phyloP scores from a whole-genome alignment of 257 asterid species.

The Handroanthus guayacan region DNA sequence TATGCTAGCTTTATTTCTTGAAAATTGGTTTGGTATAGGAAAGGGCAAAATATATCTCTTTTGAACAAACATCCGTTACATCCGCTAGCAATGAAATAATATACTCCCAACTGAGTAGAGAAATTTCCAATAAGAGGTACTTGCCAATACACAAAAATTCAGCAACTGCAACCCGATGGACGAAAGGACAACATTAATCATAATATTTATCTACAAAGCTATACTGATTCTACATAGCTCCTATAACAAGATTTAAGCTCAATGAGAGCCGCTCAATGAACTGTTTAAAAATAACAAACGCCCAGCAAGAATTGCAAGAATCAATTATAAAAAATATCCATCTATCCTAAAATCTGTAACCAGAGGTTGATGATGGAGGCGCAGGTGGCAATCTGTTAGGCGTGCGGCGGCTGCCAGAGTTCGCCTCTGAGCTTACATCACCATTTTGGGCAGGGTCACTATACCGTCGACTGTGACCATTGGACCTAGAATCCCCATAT shows the following conservation, averaged over 20 bases:
- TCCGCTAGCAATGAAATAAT: slow-evolving; percentile 30
- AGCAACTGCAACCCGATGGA: slow-evolving; percentile 49
- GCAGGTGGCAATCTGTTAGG: slow-evolving; percentile 94
- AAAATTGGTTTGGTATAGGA: neutral
- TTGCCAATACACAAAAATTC: slow-evolving; percentile 52
- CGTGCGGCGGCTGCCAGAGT: slow-evolving; percentile 83
- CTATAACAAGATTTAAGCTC: slow-evolving; percentile 51
- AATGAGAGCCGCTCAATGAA: slow-evolving; percentile 48
- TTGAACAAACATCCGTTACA: slow-evolving; percentile 17
- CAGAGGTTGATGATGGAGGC: slow-evolving; percentile 80
- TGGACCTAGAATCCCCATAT: slow-evolving; percentile 62
- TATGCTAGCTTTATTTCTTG: slow-evolving; percentile 18
- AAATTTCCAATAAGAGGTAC: slow-evolving; percentile 17
- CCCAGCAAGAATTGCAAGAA: slow-evolving; percentile 58
- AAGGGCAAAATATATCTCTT: neutral
- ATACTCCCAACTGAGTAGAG: neutral
- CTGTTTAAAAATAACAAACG: slow-evolving; percentile 49
- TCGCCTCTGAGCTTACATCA: slow-evolving; percentile 56
- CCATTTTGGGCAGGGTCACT: slow-evolving; percentile 87
- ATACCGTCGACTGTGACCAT: slow-evolving; percentile 73
- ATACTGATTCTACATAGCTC: slow-evolving; percentile 50
- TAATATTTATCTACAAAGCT: slow-evolving; percentile 70
- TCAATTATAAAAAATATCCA: slow-evolving; percentile 39
- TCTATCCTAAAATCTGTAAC: slow-evolving; percentile 65
- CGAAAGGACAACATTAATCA: slow-evolving; percentile 36